Base-by-base conservation (phyloP, 768 basidiomycete species). In the Suillus hirtellus region DNA sequence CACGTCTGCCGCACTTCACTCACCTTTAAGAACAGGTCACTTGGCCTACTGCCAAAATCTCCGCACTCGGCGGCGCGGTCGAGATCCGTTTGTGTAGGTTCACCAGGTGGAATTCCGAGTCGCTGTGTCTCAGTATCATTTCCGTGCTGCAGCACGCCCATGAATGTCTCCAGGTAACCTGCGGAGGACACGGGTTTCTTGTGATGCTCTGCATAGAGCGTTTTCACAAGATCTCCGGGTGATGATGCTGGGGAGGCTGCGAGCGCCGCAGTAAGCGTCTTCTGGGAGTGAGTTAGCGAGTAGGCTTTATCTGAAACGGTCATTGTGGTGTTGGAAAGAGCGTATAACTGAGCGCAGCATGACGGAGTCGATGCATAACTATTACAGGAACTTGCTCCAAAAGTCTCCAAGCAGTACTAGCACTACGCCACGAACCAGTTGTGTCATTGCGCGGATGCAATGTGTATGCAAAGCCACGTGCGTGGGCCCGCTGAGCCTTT, bases 1-100 rank as follows among this genome's bases (percentile, higher is more conserved):
- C 53, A 21, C 8, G 17, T 46, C 59, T 11, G 21, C n/a, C 60
- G 43, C 6, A 50, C n/a, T 11, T 54, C 31, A 59, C 80, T 47
- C 60, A 84, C 87, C 77, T 84, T 84, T 56, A 89, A 75, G 69
- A 89, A 90, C 35, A 89, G 71, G 58, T 87, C 82, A 59, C 81
- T 83, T 11, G 86, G 86, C 42, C 82, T 76, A 50, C 74, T 70
- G 7, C 84, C 81, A 64, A 88, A 88, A 56, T 80, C 72, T 11
- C 84, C 86, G 54, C 87, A 81, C 64, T 78, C 71, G 31, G 73
- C 80, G 3, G 82, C 82, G 46, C 71, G 66, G 63, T 85, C 78
- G 38, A 86, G 71, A 65, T 84, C 83, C 63, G 77, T 78, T 50
- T 70, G 64, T 19, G 75, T 77, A 53, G 69, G 76, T 37, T 77